These are phyloP conservation scores for Coemansia sp. DNA, from an alignment of 192 early-diverging fungal species.

Conservation along the genomic window DNA sequence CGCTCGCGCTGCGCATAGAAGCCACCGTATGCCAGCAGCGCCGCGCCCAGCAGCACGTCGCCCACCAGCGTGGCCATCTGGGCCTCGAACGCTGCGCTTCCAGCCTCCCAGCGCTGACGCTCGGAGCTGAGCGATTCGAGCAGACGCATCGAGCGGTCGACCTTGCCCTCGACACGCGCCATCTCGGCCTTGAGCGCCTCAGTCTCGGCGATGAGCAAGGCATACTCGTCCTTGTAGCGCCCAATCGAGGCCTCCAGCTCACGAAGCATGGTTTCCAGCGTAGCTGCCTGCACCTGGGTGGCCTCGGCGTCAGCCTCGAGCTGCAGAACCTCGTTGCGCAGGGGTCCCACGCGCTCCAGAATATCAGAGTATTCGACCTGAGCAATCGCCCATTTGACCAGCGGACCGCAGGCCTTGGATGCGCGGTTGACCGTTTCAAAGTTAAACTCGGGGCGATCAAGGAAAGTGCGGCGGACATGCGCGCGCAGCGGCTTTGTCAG, in stretches of 20 bases:
- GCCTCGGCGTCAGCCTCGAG: slow-evolving; percentile 78
- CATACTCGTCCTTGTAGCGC: slow-evolving; percentile 97
- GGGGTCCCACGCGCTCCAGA: slow-evolving; percentile 90
- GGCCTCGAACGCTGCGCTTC: slow-evolving; percentile 86
- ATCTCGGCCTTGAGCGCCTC: slow-evolving; percentile 89
- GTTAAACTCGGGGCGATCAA: slow-evolving; percentile 85
- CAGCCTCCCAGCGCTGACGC: slow-evolving; percentile 87
- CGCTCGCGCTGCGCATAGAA: slow-evolving; percentile 98
- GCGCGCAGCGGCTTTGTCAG: slow-evolving; percentile 79
- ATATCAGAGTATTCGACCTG: slow-evolving; percentile 94
- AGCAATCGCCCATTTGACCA: slow-evolving; percentile 97
- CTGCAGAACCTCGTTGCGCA: slow-evolving; percentile 87
- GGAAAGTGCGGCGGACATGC: slow-evolving; percentile 74
- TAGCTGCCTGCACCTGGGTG: slow-evolving; percentile 69
- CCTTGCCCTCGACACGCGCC: slow-evolving; percentile 89
- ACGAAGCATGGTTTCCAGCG: slow-evolving; percentile 76
- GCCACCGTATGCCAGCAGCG: slow-evolving; percentile 96
- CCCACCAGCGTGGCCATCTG: slow-evolving; percentile 99
- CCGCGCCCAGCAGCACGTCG: slow-evolving; percentile 88
- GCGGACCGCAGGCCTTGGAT: slow-evolving; percentile 96
- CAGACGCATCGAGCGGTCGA: slow-evolving; percentile 86
- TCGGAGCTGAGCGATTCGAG: slow-evolving; percentile 90
- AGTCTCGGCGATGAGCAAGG: slow-evolving; percentile 91
- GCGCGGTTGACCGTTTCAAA: slow-evolving; percentile 97
- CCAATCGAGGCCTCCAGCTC: slow-evolving; percentile 87